Evolutionary conservation across 2,329 filamentous ascomycete species (phyloP).

Genomic region (Exophiala dermatitidis): DNA sequence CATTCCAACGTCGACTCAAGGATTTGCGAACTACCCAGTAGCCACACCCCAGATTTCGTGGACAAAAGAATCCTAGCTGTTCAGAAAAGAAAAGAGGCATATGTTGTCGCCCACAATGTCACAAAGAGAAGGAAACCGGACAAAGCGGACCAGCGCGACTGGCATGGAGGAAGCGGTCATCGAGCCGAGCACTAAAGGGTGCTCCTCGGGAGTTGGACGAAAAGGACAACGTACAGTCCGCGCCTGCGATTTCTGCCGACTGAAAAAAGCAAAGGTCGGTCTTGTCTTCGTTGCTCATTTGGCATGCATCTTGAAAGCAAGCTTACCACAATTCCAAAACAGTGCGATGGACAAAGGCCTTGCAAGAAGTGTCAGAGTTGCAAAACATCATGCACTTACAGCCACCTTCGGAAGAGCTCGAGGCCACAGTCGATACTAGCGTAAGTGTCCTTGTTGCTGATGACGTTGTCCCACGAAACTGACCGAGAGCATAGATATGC

Average conservation of each 20-base stretch:
- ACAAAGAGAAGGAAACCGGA: not conserved
- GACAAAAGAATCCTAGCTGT: no score
- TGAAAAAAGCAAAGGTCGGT: conserved; percentile 1
- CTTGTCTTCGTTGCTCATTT: not conserved
- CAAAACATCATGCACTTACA: not conserved
- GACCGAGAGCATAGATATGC: not conserved
- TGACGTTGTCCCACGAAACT: not conserved
- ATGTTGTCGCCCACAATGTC: not conserved
- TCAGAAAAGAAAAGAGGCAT: no score
- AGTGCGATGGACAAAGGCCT: not conserved
- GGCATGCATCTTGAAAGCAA: not conserved
- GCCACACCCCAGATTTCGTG: not conserved
- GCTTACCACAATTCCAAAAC: not conserved
- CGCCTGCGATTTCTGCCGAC: not conserved
- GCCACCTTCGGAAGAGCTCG: not conserved
- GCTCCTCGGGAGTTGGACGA: not conserved
- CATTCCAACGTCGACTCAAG: no score
- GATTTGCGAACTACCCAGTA: no score
- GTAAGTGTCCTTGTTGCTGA: not conserved
- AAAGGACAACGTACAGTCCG: not conserved
- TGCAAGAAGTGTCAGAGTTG: not conserved
- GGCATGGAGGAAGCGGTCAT: not conserved
- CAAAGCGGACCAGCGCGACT: not conserved
- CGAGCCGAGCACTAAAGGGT: not conserved
- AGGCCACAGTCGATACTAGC: not conserved